Evolutionary conservation across 148 eudicot genomes (phyloP), one percentile per base, ranked within the genome.

Genomic region (Camellia lanceoleosa): DNA sequence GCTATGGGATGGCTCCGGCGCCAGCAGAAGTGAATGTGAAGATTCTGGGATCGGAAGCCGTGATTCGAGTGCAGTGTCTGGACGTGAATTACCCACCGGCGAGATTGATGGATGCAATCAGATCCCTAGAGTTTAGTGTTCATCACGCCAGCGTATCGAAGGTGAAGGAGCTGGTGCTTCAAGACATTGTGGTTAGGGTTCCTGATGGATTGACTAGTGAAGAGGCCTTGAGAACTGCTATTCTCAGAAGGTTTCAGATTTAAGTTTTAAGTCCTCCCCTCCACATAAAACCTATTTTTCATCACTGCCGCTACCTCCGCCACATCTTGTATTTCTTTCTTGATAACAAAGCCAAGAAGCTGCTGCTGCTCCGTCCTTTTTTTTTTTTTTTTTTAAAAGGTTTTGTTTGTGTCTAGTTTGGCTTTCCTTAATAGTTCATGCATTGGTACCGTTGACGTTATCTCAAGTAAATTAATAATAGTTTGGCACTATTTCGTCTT

Each of bases 81-180:
- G 80, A 79, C 43, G 54, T 67, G 47, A 74, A 85, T 51, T 69
- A 83, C 66, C 91, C 91, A 0, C 56, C 61, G 3, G 83, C 88
- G 3, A 87, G 78, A 65, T 6, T 87, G 61, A 87, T 89, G 88
- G 85, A 80, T 56, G 90, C 81, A 12, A 51, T 87, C 9, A 49
- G 81, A 55, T 78, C 68, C 13, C 59, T 89, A 8, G 82, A 78
- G 14, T 59, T 87, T 1, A 47, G 60, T 2, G 74, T 87, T 54
- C 67, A 55, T 55, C 79, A 82, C 62, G 91, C 86, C 5, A 89
- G 84, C 0, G 77, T 87, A 13, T 87, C 91, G 0, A 82, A 71
- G 7, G 81, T 87, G 12, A 80, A 83, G 55, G 83, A 87, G 3
- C 38, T 83, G 23, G 75, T 89, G 80, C 80, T 86, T 59, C 90